Evolutionary conservation across 805 yeast species (phyloP), one percentile per base, ranked within the genome.

Genomic region (Yarrowia keelungensis): DNA sequence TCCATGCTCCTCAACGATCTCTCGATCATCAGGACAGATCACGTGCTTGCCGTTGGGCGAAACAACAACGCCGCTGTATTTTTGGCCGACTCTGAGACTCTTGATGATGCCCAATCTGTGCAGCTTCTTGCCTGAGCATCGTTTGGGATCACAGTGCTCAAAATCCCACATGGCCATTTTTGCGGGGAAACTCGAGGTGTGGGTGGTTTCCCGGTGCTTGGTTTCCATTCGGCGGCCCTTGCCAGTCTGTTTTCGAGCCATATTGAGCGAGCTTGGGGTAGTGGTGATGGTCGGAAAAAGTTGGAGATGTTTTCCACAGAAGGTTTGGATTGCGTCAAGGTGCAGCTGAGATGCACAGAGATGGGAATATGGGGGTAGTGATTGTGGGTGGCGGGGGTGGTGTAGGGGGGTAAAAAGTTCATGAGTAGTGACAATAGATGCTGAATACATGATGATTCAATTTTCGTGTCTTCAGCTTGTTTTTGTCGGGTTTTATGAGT

Each of bases 91-190:
- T 70, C 96, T 81, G 71, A 95, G 76, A 67, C 86, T 85, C 70
- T 87, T 86, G 64, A 95, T 93, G 22, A 92, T 79, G 0, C 98
- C 98, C 22, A 94, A 78, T 68, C 98, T 83, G 75, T 92, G 97
- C 39, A 95, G 82, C 76, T 92, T 93, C 80, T 95, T 95, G 19
- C 99, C 99, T 72, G 96, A 89, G 77, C 99, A 95, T 76, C 98
- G 84, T 76, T 95, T 95, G 0, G 99, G 99, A 79, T 95, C 99
- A 80, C 99, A 95, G 76, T 95, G 99, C 72, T 93, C 97, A 76
- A 95, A 95, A 77, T 95, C 99, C 82, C 99, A 94, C 99, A 94
- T 94, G 16, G 97, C 98, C 71, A 93, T 78, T 75, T 91, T 92
- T 42, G 89, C 89, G 0, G 97, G 97, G 75, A 91, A 90, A 64